phyloP scores from a whole-genome alignment of 2,329 filamentous ascomycete genomes.

The Aspergillus sp. region DNA sequence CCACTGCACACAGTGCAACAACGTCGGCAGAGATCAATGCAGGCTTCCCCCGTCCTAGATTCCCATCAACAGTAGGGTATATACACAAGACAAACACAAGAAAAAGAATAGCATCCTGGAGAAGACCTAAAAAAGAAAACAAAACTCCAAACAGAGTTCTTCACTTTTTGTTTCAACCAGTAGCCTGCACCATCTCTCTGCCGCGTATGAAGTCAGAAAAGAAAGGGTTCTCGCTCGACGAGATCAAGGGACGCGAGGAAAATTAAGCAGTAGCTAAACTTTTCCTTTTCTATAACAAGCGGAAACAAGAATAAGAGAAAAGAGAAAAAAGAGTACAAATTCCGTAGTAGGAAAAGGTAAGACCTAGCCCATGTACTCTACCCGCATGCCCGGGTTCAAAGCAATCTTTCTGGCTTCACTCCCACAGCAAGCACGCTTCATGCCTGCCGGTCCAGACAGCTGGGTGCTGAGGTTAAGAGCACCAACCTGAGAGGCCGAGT shows the following conservation, averaged over 20 bases:
- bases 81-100: conserved; percentile 19
- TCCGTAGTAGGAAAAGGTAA: conserved; percentile 6
- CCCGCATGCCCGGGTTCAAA: conserved; percentile 28
- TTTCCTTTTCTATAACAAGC: conserved; percentile 15
- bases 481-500: conserved; percentile 12
- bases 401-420: conserved; percentile 33
- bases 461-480: conserved; percentile 17
- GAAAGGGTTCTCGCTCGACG: conserved; percentile 14
- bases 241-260: conserved; percentile 9
- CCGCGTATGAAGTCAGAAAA: conserved; percentile 10
- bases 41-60: conserved; percentile 18
- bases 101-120: conserved; percentile 15
- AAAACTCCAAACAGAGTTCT: conserved; percentile 12
- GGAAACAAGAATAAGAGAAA: conserved; percentile 17
- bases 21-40: conserved; percentile 13
- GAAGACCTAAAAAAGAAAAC: conserved; percentile 3
- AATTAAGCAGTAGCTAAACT: conserved; percentile 13
- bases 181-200: conserved; percentile 7
- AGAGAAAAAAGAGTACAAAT: conserved; percentile 4
- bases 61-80: conserved; percentile 21
- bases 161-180: conserved; percentile 12
- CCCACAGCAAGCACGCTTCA: conserved; percentile 39
- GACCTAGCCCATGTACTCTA: conserved; percentile 21
- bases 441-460: conserved; percentile 31
- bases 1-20: conserved; percentile 15